These are phyloP conservation scores for Cladobotryum mycophilum DNA, from an alignment of 2,329 filamentous ascomycete genomes.

Conservation along the genomic window DNA sequence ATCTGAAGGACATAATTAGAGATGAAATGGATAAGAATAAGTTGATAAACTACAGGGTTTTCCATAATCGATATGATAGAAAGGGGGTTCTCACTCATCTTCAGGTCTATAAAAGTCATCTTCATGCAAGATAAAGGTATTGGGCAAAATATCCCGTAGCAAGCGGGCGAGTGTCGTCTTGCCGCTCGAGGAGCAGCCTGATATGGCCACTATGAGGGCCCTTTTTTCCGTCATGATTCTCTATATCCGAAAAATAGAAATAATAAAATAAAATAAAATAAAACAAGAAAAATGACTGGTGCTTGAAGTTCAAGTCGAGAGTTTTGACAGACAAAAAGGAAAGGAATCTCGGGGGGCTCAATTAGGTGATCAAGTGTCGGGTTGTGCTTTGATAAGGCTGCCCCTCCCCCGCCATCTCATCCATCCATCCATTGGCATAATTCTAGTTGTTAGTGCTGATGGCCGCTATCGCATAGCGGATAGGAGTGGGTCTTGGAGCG, in stretches of 20 bases:
- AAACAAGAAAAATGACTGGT: background rate
- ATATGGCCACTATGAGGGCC: constrained; percentile 69
- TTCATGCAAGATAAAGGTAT: constrained; percentile 79
- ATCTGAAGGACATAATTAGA: constrained; percentile 27
- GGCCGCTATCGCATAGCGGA: constrained; percentile 1
- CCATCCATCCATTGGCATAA: background rate
- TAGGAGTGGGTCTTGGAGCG: constrained; percentile 1
- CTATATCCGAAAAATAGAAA: background rate
- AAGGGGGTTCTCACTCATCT: constrained; percentile 46
- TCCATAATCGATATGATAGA: background rate
- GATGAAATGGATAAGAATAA: background rate
- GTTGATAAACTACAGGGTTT: background rate
- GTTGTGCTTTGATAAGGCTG: background rate
- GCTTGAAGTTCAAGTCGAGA: background rate
- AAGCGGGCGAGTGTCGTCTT: constrained; percentile 91
- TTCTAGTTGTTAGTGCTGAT: background rate
- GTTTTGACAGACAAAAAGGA: background rate
- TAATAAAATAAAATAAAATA: background rate
- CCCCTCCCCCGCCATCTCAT: constrained; percentile 1
- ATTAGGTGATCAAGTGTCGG: background rate
- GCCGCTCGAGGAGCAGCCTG: constrained; percentile 84
- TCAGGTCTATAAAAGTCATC: constrained; percentile 94
- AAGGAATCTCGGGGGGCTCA: background rate
- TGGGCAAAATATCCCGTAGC: constrained; percentile 72
- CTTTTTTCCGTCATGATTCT: constrained; percentile 12